These are phyloP conservation scores for Nakaseomyces kungkrabaensis DNA, from an alignment of 1,139 yeast genomes.

Conservation along the genomic window DNA sequence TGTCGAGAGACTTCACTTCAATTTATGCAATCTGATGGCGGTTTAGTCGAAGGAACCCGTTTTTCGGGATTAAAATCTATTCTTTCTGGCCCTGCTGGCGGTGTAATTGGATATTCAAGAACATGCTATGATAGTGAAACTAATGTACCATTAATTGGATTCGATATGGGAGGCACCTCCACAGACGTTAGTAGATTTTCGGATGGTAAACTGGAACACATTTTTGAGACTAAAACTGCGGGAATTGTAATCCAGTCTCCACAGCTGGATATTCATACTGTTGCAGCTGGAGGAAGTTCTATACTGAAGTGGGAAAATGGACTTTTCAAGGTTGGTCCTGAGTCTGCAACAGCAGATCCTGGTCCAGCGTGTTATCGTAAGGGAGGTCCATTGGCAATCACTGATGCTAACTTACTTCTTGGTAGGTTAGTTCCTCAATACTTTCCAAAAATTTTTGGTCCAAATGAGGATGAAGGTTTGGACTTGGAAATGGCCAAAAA, in stretches of 20 bases:
- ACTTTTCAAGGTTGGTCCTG: constrained; percentile 49
- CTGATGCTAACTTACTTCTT: constrained; percentile 47
- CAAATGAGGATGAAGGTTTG: constrained; percentile 43
- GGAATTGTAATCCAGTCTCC: constrained; percentile 50
- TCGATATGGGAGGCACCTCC: constrained; percentile 57
- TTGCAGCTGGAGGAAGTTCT: constrained; percentile 57
- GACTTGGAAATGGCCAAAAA: constrained; percentile 34
- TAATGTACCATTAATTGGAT: constrained; percentile 42
- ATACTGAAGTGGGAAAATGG: constrained; percentile 45
- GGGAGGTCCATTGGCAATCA: constrained; percentile 49
- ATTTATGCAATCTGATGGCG: constrained; percentile 57
- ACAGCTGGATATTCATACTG: constrained; percentile 47
- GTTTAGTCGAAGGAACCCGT: constrained; percentile 39
- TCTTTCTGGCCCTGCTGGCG: constrained; percentile 56
- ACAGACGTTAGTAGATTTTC: constrained; percentile 45
- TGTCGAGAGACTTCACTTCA: constrained; percentile 36
- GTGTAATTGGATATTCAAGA: constrained; percentile 47
- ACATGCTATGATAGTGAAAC: constrained; percentile 39
- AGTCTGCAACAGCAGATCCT: constrained; percentile 52
- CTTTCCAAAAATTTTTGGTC: constrained; percentile 51
- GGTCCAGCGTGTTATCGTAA: constrained; percentile 54
- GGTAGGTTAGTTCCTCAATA: constrained; percentile 46
- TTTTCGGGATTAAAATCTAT: constrained; percentile 47
- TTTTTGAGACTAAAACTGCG: constrained; percentile 47
- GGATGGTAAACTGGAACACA: constrained; percentile 41